Conservation (phyloP, 495 filamentous ascomycete species). For the Penicillium ucsense region DNA sequence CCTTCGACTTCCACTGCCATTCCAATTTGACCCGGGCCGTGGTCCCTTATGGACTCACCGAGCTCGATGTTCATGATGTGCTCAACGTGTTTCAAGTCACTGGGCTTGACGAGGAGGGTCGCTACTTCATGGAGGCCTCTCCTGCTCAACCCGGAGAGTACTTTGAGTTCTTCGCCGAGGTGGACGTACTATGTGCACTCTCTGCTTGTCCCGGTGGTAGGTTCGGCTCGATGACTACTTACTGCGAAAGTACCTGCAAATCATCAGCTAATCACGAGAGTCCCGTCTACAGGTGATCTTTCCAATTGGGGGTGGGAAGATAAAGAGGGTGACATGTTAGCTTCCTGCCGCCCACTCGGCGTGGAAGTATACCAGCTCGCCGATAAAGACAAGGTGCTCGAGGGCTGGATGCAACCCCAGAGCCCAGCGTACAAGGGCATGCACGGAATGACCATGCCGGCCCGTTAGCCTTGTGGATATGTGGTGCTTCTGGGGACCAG, state of each 20-base stretch:
- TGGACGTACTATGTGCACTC: constrained; percentile 63
- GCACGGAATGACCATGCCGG: constrained; percentile 53
- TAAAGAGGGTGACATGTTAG: constrained; percentile 56
- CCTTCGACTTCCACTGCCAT: constrained; percentile 73
- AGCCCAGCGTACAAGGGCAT: constrained; percentile 50
- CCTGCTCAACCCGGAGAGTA: constrained; percentile 57
- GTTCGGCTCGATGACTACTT: constrained; percentile 1
- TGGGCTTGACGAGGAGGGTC: constrained; percentile 56
- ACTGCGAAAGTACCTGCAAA: neutral
- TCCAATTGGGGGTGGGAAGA: constrained; percentile 68
- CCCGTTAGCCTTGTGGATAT: constrained; percentile 21
- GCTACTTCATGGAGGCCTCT: constrained; percentile 70
- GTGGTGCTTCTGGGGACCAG: constrained; percentile 16
- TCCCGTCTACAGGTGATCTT: constrained; percentile 48
- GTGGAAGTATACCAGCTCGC: constrained; percentile 58
- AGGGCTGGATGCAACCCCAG: constrained; percentile 52
- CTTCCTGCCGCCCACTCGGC: constrained; percentile 61
- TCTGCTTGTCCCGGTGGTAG: constrained; percentile 49
- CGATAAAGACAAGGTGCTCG: constrained; percentile 36
- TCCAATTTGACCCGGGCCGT: constrained; percentile 70
- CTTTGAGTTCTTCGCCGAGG: constrained; percentile 71
- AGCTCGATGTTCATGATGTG: constrained; percentile 71
- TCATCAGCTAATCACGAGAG: constrained; percentile 18
- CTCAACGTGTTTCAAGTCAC: constrained; percentile 78
- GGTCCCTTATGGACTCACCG: constrained; percentile 53